phyloP scores from a whole-genome alignment of 345 rosid species.

The Brassica incana region DNA sequence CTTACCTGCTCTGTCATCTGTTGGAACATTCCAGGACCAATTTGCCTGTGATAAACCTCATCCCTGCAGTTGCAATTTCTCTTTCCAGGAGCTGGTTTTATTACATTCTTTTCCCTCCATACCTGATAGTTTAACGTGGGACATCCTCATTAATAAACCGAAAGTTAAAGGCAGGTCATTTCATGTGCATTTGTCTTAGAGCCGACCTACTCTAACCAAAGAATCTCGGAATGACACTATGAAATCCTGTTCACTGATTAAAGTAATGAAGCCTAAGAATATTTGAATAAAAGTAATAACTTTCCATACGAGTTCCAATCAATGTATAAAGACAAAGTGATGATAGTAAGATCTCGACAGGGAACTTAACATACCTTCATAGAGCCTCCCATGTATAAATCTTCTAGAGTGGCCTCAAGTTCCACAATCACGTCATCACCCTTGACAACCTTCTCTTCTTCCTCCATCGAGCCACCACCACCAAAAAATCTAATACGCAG shows the following conservation, averaged over 20 bases:
- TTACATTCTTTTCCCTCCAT: constrained; percentile 94
- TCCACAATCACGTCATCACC: constrained; percentile 98
- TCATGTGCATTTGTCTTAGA: neutral
- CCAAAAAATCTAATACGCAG: constrained; percentile 66
- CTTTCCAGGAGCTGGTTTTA: constrained; percentile 96
- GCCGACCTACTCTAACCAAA: constrained; percentile 1
- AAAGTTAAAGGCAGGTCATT: constrained; percentile 5
- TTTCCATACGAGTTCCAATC: neutral
- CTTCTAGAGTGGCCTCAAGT: constrained; percentile 89
- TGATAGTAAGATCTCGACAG: neutral
- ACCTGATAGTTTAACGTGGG: constrained; percentile 49
- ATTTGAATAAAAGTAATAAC: neutral
- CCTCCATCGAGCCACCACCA: constrained; percentile 79
- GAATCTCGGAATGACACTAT: neutral
- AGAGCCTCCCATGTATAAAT: constrained; percentile 97
- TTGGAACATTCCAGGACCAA: constrained; percentile 99
- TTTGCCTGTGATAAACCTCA: constrained; percentile 95
- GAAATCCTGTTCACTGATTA: neutral
- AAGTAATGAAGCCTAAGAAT: neutral
- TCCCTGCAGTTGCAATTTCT: constrained; percentile 95
- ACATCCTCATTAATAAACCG: constrained; percentile 10
- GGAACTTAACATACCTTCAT: constrained; percentile 56
- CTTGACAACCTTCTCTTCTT: constrained; percentile 84
- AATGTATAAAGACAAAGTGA: neutral
- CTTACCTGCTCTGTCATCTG: constrained; percentile 97